Conservation (phyloP, 495 filamentous ascomycete genomes). For the Neurospora sp. region DNA sequence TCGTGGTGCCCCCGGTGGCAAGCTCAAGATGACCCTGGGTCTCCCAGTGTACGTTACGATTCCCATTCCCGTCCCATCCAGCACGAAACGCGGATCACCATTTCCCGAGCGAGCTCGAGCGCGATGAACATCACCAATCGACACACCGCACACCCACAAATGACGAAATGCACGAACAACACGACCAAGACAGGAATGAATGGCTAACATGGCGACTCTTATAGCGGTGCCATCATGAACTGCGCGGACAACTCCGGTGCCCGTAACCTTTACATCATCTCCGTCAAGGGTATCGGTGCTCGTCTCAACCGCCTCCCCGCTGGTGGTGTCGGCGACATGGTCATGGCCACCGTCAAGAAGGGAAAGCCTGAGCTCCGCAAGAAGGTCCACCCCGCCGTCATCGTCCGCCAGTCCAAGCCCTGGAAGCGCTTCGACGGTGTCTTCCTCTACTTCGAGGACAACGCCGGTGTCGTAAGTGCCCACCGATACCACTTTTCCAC, state of each 20-base stretch:
- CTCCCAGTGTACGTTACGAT: slow-evolving; percentile 81
- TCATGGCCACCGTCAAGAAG: slow-evolving; percentile 99
- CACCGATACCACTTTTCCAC: background rate
- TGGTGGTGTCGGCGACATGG: slow-evolving; percentile 98
- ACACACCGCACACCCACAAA: background rate
- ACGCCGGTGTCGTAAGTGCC: slow-evolving; percentile 86
- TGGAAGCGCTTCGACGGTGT: slow-evolving; percentile 96
- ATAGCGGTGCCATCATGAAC: slow-evolving; percentile 90
- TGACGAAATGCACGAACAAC: background rate
- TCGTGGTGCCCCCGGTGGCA: slow-evolving; percentile 94
- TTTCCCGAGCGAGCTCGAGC: background rate
- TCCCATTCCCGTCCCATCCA: background rate
- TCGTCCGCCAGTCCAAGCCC: slow-evolving; percentile 97
- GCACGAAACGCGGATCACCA: slow-evolving; percentile 7
- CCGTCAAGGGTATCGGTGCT: slow-evolving; percentile 97
- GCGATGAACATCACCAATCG: background rate
- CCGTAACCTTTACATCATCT: slow-evolving; percentile 99
- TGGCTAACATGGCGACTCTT: slow-evolving; percentile 14
- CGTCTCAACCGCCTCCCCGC: slow-evolving; percentile 97
- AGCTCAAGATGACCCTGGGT: slow-evolving; percentile 99
- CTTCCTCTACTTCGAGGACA: slow-evolving; percentile 99
- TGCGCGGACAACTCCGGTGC: slow-evolving; percentile 98
- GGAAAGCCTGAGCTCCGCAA: slow-evolving; percentile 97
- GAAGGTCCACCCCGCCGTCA: slow-evolving; percentile 99
- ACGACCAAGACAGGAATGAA: background rate